These are phyloP conservation scores for Suhomyces taliae DNA, from an alignment of 1,139 yeast genomes.

Conservation along the genomic window DNA sequence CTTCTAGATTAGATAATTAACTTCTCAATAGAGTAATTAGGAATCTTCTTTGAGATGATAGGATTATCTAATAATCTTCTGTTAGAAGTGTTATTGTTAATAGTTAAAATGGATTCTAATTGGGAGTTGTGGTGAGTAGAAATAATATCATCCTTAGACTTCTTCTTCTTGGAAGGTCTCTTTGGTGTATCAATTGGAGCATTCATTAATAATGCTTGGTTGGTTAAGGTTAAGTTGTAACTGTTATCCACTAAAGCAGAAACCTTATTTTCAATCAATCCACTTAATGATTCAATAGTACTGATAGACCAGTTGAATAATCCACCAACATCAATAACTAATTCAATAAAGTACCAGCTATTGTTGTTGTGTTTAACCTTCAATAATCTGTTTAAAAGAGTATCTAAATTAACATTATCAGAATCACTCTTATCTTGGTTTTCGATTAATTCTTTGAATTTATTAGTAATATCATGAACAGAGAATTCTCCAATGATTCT, in stretches of 20 bases:
- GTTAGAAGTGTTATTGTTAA: conserved; percentile 31
- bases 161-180: conserved; percentile 21
- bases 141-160: conserved; percentile 21
- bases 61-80: conserved; percentile 30
- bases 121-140: conserved; percentile 27
- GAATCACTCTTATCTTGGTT: conserved; percentile 13
- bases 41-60: conserved; percentile 39
- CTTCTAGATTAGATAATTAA: conserved; percentile 33
- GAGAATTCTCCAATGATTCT: conserved; percentile 65
- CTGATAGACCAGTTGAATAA: conserved; percentile 59
- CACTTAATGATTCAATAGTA: conserved; percentile 46
- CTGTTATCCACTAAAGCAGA: conserved; percentile 50
- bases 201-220: conserved; percentile 42
- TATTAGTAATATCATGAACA: conserved; percentile 44
- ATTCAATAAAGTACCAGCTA: conserved; percentile 62
- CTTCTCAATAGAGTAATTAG: conserved; percentile 54
- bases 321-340: conserved; percentile 73
- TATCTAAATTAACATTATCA: conserved; percentile 37
- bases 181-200: conserved; percentile 17
- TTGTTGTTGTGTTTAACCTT: conserved; percentile 29
- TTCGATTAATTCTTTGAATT: conserved; percentile 25
- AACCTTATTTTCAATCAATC: conserved; percentile 49
- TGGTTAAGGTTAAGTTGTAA: conserved; percentile 55
- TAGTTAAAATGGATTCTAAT: conserved; percentile 41
- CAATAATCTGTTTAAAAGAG: conserved; percentile 36